Evolutionary conservation across 768 basidiomycete species (phyloP).

Genomic region (Leccinum uliginosum): DNA sequence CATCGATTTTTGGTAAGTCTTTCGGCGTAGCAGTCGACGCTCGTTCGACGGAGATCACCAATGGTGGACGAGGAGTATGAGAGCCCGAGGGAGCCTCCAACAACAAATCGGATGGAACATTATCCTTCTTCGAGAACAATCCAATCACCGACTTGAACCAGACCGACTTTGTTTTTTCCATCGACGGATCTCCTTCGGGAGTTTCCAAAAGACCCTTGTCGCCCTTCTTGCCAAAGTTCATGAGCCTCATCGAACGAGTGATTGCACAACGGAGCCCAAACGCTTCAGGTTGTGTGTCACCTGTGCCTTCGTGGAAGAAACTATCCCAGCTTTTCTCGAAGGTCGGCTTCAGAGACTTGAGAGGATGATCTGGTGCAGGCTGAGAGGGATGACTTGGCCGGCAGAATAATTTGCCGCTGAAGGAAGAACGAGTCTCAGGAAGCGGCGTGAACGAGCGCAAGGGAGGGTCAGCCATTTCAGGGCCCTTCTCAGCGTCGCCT

Average conservation of each 20-base stretch:
- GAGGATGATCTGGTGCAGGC: conserved; percentile 22
- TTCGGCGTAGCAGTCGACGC: conserved; percentile 28
- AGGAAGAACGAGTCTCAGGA: conserved; percentile 33
- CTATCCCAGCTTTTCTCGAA: conserved; percentile 44
- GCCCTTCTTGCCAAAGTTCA: conserved; percentile 39
- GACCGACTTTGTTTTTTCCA: conserved; percentile 18
- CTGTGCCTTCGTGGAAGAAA: conserved; percentile 34
- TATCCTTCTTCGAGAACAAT: conserved; percentile 25
- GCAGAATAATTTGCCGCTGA: conserved; percentile 35
- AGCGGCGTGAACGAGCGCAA: conserved; percentile 50
- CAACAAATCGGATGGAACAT: conserved; percentile 9
- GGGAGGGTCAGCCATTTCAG: conserved; percentile 20
- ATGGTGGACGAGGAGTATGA: conserved; percentile 26
- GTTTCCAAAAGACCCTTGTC: conserved; percentile 27
- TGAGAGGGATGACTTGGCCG: conserved; percentile 32
- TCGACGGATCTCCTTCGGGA: conserved; percentile 18
- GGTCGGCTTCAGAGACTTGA: conserved; percentile 25
- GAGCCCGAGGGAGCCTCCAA: conserved; percentile 14
- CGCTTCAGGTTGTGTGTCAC: conserved; percentile 18
- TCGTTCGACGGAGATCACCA: conserved; percentile 43
- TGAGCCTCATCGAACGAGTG: conserved; percentile 38
- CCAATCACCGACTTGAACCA: conserved; percentile 38
- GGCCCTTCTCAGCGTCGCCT: conserved; percentile 24
- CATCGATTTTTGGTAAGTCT: conserved; percentile 30
- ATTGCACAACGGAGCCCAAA: conserved; percentile 23